Base-by-base conservation (phyloP, 176 grass and related monocot genomes). In the Musa schizocarpa region DNA sequence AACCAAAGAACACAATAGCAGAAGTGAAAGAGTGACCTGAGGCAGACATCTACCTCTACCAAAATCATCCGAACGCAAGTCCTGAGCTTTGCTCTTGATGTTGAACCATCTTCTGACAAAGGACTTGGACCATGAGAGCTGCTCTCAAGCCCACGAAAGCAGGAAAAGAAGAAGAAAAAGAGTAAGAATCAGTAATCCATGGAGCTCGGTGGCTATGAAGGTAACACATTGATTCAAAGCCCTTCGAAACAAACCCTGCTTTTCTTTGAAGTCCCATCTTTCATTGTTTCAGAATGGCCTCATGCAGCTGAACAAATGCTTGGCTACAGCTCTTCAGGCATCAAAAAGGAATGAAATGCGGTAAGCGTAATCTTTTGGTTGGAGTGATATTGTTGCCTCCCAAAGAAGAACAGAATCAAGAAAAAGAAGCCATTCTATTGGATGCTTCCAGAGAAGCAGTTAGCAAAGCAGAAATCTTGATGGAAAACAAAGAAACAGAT, bases 71-170 rank as follows among this genome's bases (percentile, higher is more conserved):
- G 88, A 86, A 79, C 89, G 84, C 61, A 94, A 92, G 50, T 99
- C 91, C 11, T 99, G 86, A 16, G 88, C 81, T 78, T 95, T 99
- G 11, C 50, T 78, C 83, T 88, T 94, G 75, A 92, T 84, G 80
- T 93, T 94, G 85, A 99, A 84, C 91, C 91, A 92, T 88, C 93
- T 99, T 86, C 86, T 87, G 26, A 92, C 88, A 56, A 97, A 82
- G 34, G 90, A 89, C 83, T 86, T 99, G 29, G 91, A 99, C 91
- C 96, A 95, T 9, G 96, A 94, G 20, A 99, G 85, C 90, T 99
- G 80, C 81, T 34, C 8, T 7, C 54, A 20, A 34, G 14, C 12
- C 3, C 24, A 56, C 14, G 5, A 74, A 54, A 27, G 52, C 8
- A 72, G 11, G 53, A 34, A 59, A 79, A 52, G 49, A 13, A 69